Evolutionary conservation across 2,329 filamentous ascomycete genomes (phyloP).

Genomic region (Amauroascus verrucosus): DNA sequence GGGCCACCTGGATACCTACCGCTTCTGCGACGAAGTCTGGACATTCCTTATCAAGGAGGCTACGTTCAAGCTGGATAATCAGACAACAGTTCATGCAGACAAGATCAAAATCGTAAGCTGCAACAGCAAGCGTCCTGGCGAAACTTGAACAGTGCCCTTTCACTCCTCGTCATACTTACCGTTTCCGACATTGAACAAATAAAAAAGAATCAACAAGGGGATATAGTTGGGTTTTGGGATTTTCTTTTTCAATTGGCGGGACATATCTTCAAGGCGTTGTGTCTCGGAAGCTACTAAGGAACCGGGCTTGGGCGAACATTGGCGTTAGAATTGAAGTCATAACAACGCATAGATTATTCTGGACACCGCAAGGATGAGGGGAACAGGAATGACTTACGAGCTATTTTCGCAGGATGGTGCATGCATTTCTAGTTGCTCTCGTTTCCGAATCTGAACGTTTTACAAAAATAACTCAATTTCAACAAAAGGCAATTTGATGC

Average conservation of each 20-base stretch:
- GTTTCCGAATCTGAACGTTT: no score
- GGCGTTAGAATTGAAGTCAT: neutral
- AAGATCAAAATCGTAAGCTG: slow-evolving; percentile 98
- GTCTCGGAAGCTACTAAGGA: neutral
- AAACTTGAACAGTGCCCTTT: slow-evolving; percentile 27
- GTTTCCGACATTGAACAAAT: neutral
- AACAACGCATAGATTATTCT: neutral
- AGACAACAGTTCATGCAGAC: slow-evolving; percentile 64
- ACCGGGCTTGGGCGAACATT: neutral
- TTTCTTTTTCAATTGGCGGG: neutral
- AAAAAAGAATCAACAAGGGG: neutral
- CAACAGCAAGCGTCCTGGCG: slow-evolving; percentile 72
- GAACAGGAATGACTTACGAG: neutral
- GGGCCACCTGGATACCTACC: slow-evolving; percentile 96
- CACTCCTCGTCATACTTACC: neutral
- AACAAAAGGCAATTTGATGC: no score
- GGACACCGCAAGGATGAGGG: neutral
- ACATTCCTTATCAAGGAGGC: slow-evolving; percentile 98
- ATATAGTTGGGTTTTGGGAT: neutral
- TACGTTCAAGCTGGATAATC: slow-evolving; percentile 93
- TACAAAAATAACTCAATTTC: no score
- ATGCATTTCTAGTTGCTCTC: neutral
- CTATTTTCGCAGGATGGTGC: neutral
- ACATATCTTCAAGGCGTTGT: neutral
- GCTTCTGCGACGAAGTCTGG: slow-evolving; percentile 99